These are phyloP conservation scores for Anastatica hierochuntica DNA, from an alignment of 345 rosid genomes.

Conservation along the genomic window DNA sequence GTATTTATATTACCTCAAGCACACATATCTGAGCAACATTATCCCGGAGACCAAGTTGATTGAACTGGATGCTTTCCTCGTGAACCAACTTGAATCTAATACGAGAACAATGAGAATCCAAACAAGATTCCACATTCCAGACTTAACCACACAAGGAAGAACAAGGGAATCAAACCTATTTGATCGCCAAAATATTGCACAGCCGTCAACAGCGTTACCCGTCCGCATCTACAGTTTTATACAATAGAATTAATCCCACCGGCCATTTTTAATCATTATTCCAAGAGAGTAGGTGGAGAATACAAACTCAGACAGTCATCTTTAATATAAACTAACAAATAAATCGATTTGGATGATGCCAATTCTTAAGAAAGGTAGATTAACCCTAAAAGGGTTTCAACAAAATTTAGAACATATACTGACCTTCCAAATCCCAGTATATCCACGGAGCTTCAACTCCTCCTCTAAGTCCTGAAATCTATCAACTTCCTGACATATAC, in stretches of 20 bases:
- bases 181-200: constrained; percentile 92
- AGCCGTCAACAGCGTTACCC: constrained; percentile 85
- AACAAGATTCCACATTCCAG: constrained; percentile 7
- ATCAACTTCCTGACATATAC: constrained; percentile 72
- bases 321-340: too few species aligned
- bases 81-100: constrained; percentile 79
- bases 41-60: constrained; percentile 78
- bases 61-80: constrained; percentile 79
- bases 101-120: constrained; percentile 8
- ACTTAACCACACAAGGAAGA: constrained; percentile 7
- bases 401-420: neutral
- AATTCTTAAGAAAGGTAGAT: neutral
- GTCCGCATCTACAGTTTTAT: constrained; percentile 74
- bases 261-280: neutral
- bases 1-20: constrained; percentile 50
- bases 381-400: neutral
- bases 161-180: constrained; percentile 42
- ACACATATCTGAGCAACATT: constrained; percentile 99
- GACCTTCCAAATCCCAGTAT: constrained; percentile 85
- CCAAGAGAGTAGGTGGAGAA: neutral
- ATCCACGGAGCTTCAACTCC: constrained; percentile 58
- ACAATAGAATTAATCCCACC: constrained; percentile 8
- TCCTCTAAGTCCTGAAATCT: constrained; percentile 69
- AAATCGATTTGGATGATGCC: neutral
- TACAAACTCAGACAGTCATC: neutral